Conservation (phyloP, 2,329 filamentous ascomycete genomes). For the Penicillium hordei region DNA sequence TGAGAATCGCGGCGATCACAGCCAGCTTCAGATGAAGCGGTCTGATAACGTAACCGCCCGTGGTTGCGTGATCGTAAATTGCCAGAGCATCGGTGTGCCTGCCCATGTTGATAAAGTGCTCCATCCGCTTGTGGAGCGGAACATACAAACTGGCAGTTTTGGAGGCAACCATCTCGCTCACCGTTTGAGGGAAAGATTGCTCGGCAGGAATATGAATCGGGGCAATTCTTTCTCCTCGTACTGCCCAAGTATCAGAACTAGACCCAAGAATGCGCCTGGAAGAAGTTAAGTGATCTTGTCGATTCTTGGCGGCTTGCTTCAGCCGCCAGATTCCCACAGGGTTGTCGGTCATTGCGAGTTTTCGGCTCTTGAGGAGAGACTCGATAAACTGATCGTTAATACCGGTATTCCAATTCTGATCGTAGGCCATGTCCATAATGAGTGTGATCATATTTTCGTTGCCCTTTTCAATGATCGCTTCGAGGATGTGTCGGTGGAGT, state of each 20-base stretch:
- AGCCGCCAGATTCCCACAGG: conserved; percentile 44
- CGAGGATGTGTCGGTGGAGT: conserved; percentile 42
- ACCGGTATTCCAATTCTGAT: conserved; percentile 35
- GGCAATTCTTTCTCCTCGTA: conserved; percentile 13
- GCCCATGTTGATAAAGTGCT: conserved; percentile 39
- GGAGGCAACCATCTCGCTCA: conserved; percentile 29
- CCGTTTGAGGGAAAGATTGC: conserved; percentile 28
- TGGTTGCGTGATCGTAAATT: conserved; percentile 32
- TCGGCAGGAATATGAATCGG: conserved; percentile 20
- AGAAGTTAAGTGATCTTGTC: conserved; percentile 32
- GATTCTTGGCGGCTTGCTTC: conserved; percentile 39
- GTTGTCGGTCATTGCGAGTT: conserved; percentile 34
- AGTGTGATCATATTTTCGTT: conserved; percentile 33
- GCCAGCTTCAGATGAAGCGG: conserved; percentile 40
- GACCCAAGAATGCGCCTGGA: conserved; percentile 38
- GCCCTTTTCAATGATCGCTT: conserved; percentile 43
- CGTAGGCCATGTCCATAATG: conserved; percentile 32
- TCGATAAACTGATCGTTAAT: conserved; percentile 33
- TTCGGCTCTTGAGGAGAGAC: conserved; percentile 36
- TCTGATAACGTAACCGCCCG: conserved; percentile 32
- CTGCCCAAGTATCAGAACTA: conserved; percentile 19
- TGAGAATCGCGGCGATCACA: conserved; percentile 37
- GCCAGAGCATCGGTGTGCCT: conserved; percentile 34
- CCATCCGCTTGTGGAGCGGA: conserved; percentile 39
- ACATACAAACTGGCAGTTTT: conserved; percentile 35